Conservation (phyloP, 108 stramenopile genomes). For the Fragilaria crotonensis region DNA sequence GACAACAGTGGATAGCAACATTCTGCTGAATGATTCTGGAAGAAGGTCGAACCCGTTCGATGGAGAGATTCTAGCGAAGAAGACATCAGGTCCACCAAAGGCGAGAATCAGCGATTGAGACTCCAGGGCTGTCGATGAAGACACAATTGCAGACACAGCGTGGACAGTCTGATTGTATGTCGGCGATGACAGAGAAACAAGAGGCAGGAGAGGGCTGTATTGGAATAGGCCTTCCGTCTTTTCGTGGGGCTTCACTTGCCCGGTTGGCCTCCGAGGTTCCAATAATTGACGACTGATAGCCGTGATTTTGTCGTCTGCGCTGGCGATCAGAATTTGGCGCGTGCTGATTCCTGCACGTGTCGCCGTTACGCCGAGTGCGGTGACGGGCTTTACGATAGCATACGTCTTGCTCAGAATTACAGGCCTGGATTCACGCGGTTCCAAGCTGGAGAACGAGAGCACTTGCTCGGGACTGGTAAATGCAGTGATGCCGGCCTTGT, state of each 20-base stretch:
- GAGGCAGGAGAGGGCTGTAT: constrained; percentile 67
- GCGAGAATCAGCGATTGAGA: constrained; percentile 68
- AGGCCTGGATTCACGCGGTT: constrained; percentile 71
- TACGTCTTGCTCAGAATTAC: constrained; percentile 84
- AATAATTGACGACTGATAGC: constrained; percentile 62
- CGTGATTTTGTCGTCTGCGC: constrained; percentile 72
- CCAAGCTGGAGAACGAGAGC: too few species aligned
- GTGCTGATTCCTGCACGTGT: constrained; percentile 88
- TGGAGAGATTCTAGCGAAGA: constrained; percentile 77
- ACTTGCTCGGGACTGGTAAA: constrained; percentile 80
- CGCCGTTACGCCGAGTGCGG: constrained; percentile 80
- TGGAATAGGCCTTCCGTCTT: constrained; percentile 73
- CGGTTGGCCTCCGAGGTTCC: constrained; percentile 88
- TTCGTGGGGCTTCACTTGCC: constrained; percentile 66
- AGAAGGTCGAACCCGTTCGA: constrained; percentile 83
- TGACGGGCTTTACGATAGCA: constrained; percentile 65
- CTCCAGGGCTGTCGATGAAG: constrained; percentile 66
- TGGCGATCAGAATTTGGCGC: constrained; percentile 77
- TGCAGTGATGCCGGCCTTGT: constrained; percentile 79
- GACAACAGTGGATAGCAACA: constrained; percentile 49
- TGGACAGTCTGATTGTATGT: constrained; percentile 62
- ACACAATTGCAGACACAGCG: constrained; percentile 37
- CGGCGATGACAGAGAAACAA: constrained; percentile 46
- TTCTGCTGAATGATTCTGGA: constrained; percentile 75
- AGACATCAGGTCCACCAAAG: constrained; percentile 80